Percentiles rank a stretch among this genome's conserved stretches.
Conservation (phyloP, 1,284 basidiomycete species). For the Puccinia polysora region DNA sequence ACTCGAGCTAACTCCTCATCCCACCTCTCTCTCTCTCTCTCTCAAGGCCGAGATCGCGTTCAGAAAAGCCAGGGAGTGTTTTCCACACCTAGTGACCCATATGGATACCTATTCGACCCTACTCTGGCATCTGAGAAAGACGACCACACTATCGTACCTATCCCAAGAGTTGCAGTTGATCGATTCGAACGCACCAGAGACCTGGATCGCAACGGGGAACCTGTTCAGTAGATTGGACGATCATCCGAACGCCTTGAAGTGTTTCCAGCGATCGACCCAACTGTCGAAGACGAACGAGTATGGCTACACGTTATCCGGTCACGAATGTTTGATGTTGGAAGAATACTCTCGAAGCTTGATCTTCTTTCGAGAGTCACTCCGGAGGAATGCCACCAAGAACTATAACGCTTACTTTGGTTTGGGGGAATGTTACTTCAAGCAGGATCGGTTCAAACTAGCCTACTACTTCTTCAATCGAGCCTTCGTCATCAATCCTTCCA, state of each 20-base stretch:
- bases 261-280: slow-evolving; percentile 74
- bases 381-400: slow-evolving; percentile 71
- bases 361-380: slow-evolving; percentile 81
- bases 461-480: slow-evolving; percentile 92
- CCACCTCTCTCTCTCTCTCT: background rate
- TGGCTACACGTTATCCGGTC: slow-evolving; percentile 86
- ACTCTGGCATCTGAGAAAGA: slow-evolving; percentile 80
- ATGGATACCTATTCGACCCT: slow-evolving; percentile 93
- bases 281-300: slow-evolving; percentile 55
- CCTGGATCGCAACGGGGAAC: slow-evolving; percentile 93
- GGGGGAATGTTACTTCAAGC: slow-evolving; percentile 83
- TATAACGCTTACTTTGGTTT: slow-evolving; percentile 99
- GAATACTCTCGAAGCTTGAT: slow-evolving; percentile 80
- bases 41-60: slow-evolving; percentile 75
- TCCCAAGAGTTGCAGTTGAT: slow-evolving; percentile 82
- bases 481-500: slow-evolving; percentile 79
- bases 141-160: slow-evolving; percentile 75
- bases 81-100: slow-evolving; percentile 77
- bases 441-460: slow-evolving; percentile 80
- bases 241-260: slow-evolving; percentile 79
- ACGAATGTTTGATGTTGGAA: slow-evolving; percentile 82
- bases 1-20: background rate
- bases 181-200: slow-evolving; percentile 66
- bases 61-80: slow-evolving; percentile 67
- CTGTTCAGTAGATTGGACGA: slow-evolving; percentile 86